phyloP scores from a whole-genome alignment of 2,329 filamentous ascomycete species.

The Neonectria faginata region DNA sequence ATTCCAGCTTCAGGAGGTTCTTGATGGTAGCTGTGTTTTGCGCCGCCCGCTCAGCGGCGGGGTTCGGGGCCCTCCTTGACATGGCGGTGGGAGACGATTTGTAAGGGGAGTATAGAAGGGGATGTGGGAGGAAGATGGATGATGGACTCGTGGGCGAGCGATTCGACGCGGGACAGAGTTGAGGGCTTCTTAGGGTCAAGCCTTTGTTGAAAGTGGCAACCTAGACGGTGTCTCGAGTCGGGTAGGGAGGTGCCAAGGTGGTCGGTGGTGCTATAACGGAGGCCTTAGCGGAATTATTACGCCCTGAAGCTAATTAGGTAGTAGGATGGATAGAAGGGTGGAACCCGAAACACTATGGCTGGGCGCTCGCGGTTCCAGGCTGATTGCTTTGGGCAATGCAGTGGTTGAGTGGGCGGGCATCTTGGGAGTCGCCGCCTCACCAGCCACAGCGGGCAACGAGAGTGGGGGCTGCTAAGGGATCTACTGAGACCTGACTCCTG shows the following conservation, averaged over 20 bases:
- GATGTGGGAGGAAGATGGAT: slow-evolving; percentile 7
- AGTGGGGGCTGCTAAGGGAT: neutral
- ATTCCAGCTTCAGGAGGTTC: slow-evolving; percentile 90
- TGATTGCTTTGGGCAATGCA: slow-evolving; percentile 11
- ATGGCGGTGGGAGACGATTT: slow-evolving; percentile 58
- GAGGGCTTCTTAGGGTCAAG: slow-evolving; percentile 20
- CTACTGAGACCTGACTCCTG: slow-evolving; percentile 11
- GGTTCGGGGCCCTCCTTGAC: slow-evolving; percentile 82
- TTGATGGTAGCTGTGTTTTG: slow-evolving; percentile 96
- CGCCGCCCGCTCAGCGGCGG: slow-evolving; percentile 86
- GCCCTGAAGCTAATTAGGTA: slow-evolving; percentile 28
- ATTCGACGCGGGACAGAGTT: slow-evolving; percentile 1
- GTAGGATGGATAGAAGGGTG: slow-evolving; percentile 4
- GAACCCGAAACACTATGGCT: slow-evolving; percentile 8
- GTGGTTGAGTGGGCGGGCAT: neutral
- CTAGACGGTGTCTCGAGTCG: slow-evolving; percentile 31
- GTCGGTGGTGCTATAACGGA: slow-evolving; percentile 33
- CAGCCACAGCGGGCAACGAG: slow-evolving; percentile 19
- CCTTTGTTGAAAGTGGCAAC: slow-evolving; percentile 43
- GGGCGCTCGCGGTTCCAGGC: neutral
- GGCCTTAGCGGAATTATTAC: slow-evolving; percentile 39
- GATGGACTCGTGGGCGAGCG: slow-evolving; percentile 9
- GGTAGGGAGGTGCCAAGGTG: slow-evolving; percentile 48
- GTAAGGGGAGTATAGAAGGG: slow-evolving; percentile 1
- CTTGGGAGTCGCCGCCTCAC: neutral